Evolutionary conservation across 2,329 filamentous ascomycete genomes (phyloP).

Genomic region (Claviceps monticola): DNA sequence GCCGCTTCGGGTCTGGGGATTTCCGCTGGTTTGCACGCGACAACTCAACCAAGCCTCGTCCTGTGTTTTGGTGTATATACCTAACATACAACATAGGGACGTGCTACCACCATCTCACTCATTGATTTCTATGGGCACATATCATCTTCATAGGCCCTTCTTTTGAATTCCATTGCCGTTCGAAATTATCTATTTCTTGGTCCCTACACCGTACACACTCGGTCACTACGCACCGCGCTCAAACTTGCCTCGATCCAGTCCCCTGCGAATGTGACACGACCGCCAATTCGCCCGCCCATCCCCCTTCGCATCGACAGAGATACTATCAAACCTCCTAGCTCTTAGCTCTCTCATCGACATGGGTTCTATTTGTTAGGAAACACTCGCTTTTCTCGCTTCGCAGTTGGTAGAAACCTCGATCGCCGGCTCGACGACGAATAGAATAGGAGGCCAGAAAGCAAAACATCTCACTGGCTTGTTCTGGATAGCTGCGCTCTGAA

Average conservation of each 20-base stretch:
- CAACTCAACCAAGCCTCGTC: too few species aligned
- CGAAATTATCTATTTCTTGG: neutral
- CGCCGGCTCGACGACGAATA: neutral
- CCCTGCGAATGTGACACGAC: neutral
- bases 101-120: neutral
- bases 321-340: neutral
- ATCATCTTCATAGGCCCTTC: neutral
- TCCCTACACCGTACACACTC: neutral
- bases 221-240: neutral
- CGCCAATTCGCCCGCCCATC: neutral
- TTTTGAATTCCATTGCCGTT: neutral
- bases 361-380: constrained; percentile 12
- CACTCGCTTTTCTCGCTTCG: neutral
- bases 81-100: too few species aligned
- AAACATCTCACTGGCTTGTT: neutral
- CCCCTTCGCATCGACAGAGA: neutral
- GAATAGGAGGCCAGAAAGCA: neutral
- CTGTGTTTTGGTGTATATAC: neutral
- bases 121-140: neutral
- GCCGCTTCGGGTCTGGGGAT: too few species aligned
- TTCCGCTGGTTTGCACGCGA: too few species aligned
- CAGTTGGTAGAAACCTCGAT: neutral
- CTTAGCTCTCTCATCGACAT: constrained; percentile 11
- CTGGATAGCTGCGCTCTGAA: neutral
- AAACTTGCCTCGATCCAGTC: neutral